These are phyloP conservation scores for Beauveria asiatica DNA, from an alignment of 2,329 filamentous ascomycete genomes.

Conservation along the genomic window DNA sequence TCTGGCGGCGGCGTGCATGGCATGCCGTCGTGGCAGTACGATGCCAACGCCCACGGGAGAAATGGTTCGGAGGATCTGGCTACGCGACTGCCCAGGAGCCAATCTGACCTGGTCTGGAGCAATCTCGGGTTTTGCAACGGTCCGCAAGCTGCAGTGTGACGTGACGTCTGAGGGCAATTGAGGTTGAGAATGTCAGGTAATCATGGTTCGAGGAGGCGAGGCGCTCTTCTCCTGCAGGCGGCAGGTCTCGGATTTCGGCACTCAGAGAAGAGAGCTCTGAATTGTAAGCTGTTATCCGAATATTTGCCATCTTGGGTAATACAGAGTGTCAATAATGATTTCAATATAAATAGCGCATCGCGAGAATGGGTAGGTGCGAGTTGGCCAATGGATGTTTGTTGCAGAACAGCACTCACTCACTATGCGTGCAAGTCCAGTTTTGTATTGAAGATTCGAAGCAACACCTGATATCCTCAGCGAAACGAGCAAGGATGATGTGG, in stretches of 20 bases:
- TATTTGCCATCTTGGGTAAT: not conserved
- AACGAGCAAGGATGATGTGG: not conserved
- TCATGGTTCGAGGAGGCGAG: not conserved
- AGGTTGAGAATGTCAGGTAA: not conserved
- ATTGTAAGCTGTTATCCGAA: not conserved
- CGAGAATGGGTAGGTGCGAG: not conserved
- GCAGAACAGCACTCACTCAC: not conserved
- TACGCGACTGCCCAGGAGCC: not conserved
- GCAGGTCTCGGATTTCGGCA: not conserved
- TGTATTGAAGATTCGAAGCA: not conserved
- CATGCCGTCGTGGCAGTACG: not conserved
- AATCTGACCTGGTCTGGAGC: not conserved
- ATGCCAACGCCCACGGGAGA: not conserved
- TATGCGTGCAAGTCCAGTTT: not conserved
- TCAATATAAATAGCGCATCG: not conserved
- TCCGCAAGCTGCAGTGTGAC: conserved; percentile 1
- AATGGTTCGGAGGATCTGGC: not conserved
- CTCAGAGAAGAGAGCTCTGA: not conserved
- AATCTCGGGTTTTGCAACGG: conserved; percentile 9
- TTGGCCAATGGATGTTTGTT: not conserved
- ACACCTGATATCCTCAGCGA: not conserved
- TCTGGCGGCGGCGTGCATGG: conserved; percentile 9
- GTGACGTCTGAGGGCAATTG: not conserved
- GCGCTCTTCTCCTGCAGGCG: not conserved
- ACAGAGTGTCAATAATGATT: too few relatives aligned